Evolutionary conservation across 2,329 filamentous ascomycete species (phyloP).

Genomic region (Furcasterigmium sp.): DNA sequence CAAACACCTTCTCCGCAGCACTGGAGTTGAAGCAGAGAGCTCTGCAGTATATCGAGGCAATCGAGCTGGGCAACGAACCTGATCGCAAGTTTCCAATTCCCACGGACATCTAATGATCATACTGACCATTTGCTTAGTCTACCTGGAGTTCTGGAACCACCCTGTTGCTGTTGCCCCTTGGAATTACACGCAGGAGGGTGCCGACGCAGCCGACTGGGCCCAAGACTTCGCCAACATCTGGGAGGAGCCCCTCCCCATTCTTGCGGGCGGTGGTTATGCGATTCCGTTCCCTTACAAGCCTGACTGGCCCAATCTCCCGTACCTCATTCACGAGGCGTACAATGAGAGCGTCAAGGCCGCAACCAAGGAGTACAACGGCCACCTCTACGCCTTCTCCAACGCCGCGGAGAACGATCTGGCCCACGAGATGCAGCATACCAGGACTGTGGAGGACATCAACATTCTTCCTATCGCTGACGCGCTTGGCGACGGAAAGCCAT

Average conservation of each 20-base stretch:
- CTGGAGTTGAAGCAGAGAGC: conserved; percentile 23
- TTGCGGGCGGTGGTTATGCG: conserved; percentile 4
- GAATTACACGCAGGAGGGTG: conserved; percentile 6
- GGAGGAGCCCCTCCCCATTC: conserved; percentile 1
- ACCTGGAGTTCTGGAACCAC: neutral
- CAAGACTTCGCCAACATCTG: conserved; percentile 3
- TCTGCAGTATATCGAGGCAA: conserved; percentile 38
- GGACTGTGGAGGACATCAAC: conserved; percentile 1
- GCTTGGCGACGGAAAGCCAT: neutral
- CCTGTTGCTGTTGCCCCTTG: conserved; percentile 4
- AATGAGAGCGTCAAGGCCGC: conserved; percentile 3
- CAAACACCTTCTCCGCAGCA: conserved; percentile 50
- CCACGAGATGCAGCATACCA: conserved; percentile 4
- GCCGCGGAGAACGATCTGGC: neutral
- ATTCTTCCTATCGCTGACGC: neutral
- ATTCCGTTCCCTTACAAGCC: neutral
- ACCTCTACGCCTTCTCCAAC: neutral
- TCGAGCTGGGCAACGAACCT: conserved; percentile 54
- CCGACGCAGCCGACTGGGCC: conserved; percentile 6
- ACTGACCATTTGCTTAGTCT: neutral
- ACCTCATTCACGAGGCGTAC: conserved; percentile 4
- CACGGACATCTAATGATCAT: neutral
- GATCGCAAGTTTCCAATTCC: conserved; percentile 34
- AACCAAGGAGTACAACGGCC: neutral
- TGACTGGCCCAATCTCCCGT: conserved; percentile 2